phyloP scores from a whole-genome alignment of 1,284 basidiomycete species.

The Pascua sp. region DNA sequence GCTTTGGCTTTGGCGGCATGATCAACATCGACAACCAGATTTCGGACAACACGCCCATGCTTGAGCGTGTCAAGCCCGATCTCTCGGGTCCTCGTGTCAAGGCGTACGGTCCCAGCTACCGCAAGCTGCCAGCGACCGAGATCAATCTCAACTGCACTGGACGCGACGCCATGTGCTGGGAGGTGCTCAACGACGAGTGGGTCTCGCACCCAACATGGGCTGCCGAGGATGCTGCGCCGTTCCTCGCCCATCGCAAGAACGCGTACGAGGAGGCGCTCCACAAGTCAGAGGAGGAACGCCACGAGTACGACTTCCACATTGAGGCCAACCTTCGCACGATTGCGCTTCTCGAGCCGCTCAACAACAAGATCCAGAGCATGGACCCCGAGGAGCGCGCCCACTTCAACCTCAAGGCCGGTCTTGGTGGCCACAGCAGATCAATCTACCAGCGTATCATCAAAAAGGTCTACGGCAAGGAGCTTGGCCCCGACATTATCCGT shows the following conservation, averaged over 20 bases:
- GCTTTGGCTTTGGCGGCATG: conserved; percentile 48
- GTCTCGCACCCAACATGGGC: conserved; percentile 98
- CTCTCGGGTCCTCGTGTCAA: conserved; percentile 45
- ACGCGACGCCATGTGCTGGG: conserved; percentile 90
- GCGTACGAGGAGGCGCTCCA: conserved; percentile 93
- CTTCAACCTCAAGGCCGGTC: conserved; percentile 81
- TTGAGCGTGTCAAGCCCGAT: conserved; percentile 58
- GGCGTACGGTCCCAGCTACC: conserved; percentile 80
- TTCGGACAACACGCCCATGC: conserved; percentile 59
- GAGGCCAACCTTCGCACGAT: conserved; percentile 91
- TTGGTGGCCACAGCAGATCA: conserved; percentile 81
- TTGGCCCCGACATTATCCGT: conserved; percentile 77
- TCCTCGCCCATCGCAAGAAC: conserved; percentile 96
- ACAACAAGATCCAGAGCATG: conserved; percentile 84
- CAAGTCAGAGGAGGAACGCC: conserved; percentile 95
- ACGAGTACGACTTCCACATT: conserved; percentile 96
- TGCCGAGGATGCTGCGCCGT: conserved; percentile 88
- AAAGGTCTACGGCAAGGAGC: conserved; percentile 81
- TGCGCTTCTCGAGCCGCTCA: conserved; percentile 84
- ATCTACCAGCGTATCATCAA: conserved; percentile 93
- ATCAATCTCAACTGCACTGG: conserved; percentile 87
- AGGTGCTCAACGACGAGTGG: conserved; percentile 94
- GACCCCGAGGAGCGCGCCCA: conserved; percentile 75
- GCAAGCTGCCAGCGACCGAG: conserved; percentile 82
- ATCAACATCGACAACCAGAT: conserved; percentile 52